Percentiles rank a stretch among this genome's conserved stretches.
Evolutionary conservation across 2,329 filamentous ascomycete species (phyloP).

Genomic region (Dissoconium aciculare): DNA sequence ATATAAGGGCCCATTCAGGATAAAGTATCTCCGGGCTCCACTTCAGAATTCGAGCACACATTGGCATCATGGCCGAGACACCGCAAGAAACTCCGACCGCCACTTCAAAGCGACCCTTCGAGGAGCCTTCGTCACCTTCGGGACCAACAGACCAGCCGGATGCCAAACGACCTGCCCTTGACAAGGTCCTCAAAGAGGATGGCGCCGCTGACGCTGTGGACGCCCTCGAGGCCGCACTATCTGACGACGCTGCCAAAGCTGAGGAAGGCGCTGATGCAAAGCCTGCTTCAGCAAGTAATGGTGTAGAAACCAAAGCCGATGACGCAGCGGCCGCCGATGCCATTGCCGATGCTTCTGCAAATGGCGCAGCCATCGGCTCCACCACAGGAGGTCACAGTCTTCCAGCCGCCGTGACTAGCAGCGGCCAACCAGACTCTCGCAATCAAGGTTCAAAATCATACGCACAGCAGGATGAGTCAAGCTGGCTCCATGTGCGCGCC

Average conservation of each 20-base stretch:
- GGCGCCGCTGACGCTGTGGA: constrained; percentile 27
- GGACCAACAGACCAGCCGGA: constrained; percentile 86
- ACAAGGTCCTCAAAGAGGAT: constrained; percentile 68
- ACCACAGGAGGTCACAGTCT: constrained; percentile 4
- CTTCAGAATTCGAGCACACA: no score
- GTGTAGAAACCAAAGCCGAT: constrained; percentile 16
- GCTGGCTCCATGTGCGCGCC: constrained; percentile 92
- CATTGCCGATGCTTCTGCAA: constrained; percentile 43
- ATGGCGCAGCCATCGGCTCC: constrained; percentile 27
- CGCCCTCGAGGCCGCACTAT: constrained; percentile 10
- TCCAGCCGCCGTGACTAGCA: constrained; percentile 22
- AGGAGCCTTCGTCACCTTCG: constrained; percentile 91
- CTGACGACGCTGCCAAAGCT: constrained; percentile 9
- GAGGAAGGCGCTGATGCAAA: constrained; percentile 23
- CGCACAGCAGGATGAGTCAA: constrained; percentile 68
- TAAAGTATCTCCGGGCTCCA: no score
- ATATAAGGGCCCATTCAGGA: no score
- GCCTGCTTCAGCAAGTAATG: constrained; percentile 17
- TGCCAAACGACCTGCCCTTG: constrained; percentile 87
- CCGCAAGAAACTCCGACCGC: constrained; percentile 36
- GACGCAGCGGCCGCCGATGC: constrained; percentile 13
- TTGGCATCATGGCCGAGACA: constrained; percentile 20
- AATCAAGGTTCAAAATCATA: constrained; percentile 25
- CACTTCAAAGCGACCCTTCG: constrained; percentile 82
- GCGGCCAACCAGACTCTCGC: constrained; percentile 37